phyloP scores from a whole-genome alignment of 179 eudicot species.

The Silene coronaria region DNA sequence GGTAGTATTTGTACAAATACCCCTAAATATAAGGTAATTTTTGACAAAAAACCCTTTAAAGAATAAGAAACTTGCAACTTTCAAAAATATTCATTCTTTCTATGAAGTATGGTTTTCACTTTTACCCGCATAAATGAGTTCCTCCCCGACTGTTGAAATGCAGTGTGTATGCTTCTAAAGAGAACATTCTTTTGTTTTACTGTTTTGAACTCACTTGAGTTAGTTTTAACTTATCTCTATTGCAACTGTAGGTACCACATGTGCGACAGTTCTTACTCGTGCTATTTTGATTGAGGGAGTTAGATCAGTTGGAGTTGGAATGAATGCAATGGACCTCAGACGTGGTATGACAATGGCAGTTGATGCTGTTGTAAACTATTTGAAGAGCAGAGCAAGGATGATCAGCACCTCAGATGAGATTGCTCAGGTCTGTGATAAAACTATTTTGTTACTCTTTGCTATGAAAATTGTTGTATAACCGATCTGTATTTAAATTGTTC shows the following conservation, averaged over 20 bases:
- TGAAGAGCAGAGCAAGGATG: slow-evolving; percentile 91
- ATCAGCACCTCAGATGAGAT: slow-evolving; percentile 96
- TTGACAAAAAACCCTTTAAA: too few relatives aligned
- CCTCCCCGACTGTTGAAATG: background rate
- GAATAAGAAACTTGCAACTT: too few relatives aligned
- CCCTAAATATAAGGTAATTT: too few relatives aligned
- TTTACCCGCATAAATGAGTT: too few relatives aligned
- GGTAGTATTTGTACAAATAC: too few relatives aligned
- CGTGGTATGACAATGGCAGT: slow-evolving; percentile 92
- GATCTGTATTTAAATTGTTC: background rate
- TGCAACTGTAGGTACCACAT: slow-evolving; percentile 59
- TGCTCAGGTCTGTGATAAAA: slow-evolving; percentile 61
- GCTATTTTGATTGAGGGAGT: slow-evolving; percentile 86
- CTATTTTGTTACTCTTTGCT: background rate
- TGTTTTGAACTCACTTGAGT: background rate
- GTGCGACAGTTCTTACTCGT: slow-evolving; percentile 85
- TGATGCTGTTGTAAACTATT: slow-evolving; percentile 76
- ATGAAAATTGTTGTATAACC: background rate
- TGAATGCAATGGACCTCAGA: slow-evolving; percentile 92
- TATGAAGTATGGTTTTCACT: too few relatives aligned
- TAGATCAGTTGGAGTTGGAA: slow-evolving; percentile 91
- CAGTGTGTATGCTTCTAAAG: background rate
- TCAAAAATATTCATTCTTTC: too few relatives aligned
- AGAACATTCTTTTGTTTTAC: background rate
- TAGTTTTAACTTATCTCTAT: background rate